Base-by-base conservation (phyloP, 2,329 filamentous ascomycete genomes). In the Myriosclerotinia duriaeana region DNA sequence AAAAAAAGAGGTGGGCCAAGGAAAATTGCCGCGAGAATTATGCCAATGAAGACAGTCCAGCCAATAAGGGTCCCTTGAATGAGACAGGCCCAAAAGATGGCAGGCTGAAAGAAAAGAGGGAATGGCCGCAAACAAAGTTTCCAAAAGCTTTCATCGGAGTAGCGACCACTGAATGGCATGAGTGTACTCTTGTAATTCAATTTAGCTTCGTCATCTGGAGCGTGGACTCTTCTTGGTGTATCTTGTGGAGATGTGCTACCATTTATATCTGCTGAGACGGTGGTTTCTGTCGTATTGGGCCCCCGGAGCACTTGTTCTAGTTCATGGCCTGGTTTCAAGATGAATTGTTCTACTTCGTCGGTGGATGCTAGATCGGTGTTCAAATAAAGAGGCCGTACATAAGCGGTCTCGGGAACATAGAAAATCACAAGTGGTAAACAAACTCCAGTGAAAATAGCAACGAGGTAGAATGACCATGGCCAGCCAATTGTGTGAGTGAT, bases 41-140 rank as follows among this genome's bases (percentile, higher is more conserved):
- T 89, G 66, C 91, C 90, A 71, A 96, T 94, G 75, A 97, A 92
- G 20, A 97, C 91, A 1, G 93, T 96, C 93, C 94, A 98, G 70
- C 93, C 94, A 74, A 97, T 97, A 75, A 97, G 86, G 5, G 91
- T 87, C 20, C 93, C 93, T 82, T 97, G 93, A 60, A 93, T 91
- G 4, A 97, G 81, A 73, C 82, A 83, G 34, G 82, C 83, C 91
- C 92, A 97, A 52, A 96, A 78, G 72, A 97, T 92, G 9, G 91
- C 91, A 0, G 93, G 93, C 76, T 97, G 93, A 8, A 90, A 77
- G 72, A 96, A 89, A 0, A 97, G 84, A 0, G 91, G 91, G 64
- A 97, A 88, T 0, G 93, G 94, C 3, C 93, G 85, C n/a, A 88
- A 74, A 20, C 87, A 74, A 9, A 89, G 79, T 68, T 85, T 84